Base-by-base conservation (phyloP, 257 asterid genomes). In the Plectranthus barbatus region DNA sequence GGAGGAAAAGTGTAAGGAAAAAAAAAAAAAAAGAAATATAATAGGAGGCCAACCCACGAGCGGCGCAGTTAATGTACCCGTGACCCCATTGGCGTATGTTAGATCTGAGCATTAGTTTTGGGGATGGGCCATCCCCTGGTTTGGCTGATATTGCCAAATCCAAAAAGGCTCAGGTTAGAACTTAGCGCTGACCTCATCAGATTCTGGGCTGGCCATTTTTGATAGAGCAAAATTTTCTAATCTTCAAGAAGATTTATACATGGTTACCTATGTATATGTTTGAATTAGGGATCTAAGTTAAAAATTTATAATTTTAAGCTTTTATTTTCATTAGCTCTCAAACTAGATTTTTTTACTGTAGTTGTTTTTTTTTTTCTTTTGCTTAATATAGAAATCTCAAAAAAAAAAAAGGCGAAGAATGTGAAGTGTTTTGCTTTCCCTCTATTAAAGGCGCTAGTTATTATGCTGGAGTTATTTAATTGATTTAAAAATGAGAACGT, bases 61-160 rank as follows among this genome's bases (percentile, higher is more conserved):
- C 78, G 93, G 83, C 66, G 86, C 81, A 86, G 84, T 88, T 74
- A 83, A 77, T 77, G 81, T 71, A 66, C 90, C 89, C 95, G 91
- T 84, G 95, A 87, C 86, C 85, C 86, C 84, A 68, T 64, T 64
- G 78, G 79, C 69, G 83, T 75, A 72, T 71, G 78, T 73, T 81
- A 76, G 90, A 83, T 76, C 91, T 87, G 81, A 82, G 81, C 77
- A 77, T 67, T 73, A 19, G 83, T n/a, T n/a, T n/a, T n/a, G n/a
- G n/a, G n/a, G n/a, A n/a, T 82, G 91, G 91, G 89, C 65, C 85
- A 73, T 50, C 31, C 40, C 61, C 70, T 42, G 69, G 76, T 73
- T 68, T 68, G 78, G 74, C 84, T 80, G 82, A 79, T 79, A 75
- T 50, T 75, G 71, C 75, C 69, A 64, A 76, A 72, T 80, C 85